These are phyloP conservation scores for Phaeosphaeriaceae sp. DNA, from an alignment of 2,329 filamentous ascomycete genomes.

Conservation along the genomic window DNA sequence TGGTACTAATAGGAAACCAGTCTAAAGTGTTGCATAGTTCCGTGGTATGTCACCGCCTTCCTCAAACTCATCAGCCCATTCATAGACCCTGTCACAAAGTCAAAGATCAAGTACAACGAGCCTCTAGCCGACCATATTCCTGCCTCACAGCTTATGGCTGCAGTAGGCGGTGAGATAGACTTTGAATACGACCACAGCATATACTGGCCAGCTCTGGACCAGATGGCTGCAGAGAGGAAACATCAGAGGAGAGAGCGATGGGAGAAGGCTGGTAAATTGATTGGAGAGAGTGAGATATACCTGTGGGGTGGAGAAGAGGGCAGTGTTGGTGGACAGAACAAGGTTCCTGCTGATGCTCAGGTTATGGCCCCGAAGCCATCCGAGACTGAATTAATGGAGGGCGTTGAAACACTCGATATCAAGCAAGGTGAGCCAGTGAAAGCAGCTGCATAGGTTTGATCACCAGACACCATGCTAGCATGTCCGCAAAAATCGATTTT, in stretches of 20 bases:
- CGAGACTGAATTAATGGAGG: conserved; percentile 21
- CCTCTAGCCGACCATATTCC: conserved; percentile 84
- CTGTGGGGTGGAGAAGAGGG: conserved; percentile 70
- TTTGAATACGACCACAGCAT: conserved; percentile 88
- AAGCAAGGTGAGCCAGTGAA: conserved; percentile 29
- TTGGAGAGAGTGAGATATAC: conserved; percentile 88
- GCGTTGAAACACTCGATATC: conserved; percentile 32
- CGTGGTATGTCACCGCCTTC: conserved; percentile 90
- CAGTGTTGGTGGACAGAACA: conserved; percentile 23
- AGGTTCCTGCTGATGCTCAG: conserved; percentile 3
- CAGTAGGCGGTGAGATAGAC: conserved; percentile 77
- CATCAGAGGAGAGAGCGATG: conserved; percentile 72
- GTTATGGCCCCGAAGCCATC: conserved; percentile 7
- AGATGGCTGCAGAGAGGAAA: conserved; percentile 70
- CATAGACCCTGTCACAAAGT: conserved; percentile 90
- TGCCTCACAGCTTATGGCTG: conserved; percentile 78
- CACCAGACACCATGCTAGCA: too few species aligned
- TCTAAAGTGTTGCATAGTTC: conserved; percentile 62
- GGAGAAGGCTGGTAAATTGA: conserved; percentile 76
- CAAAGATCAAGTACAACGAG: conserved; percentile 98
- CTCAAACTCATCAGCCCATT: conserved; percentile 96
- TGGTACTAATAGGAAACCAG: background rate
- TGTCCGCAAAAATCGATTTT: background rate
- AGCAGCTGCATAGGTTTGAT: too few species aligned
- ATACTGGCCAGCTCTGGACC: conserved; percentile 88